Conservation (phyloP, 768 basidiomycete species). For the Psilocybe cubensis region DNA sequence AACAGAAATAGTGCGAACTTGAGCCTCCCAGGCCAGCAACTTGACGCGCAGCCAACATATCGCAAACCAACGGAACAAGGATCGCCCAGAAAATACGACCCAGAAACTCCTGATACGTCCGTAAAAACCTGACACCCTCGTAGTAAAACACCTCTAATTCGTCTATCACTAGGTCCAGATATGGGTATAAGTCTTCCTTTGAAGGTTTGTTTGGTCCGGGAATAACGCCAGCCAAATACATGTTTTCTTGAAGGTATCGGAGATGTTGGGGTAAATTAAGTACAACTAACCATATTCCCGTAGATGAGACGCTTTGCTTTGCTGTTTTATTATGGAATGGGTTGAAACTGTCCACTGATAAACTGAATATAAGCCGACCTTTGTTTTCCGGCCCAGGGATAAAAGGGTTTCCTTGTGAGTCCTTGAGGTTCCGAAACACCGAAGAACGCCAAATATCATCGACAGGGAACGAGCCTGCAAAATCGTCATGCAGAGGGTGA, state of each 20-base stretch:
- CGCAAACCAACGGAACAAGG: too few species aligned
- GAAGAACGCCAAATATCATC: too few species aligned
- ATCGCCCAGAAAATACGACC: slow-evolving; percentile 32
- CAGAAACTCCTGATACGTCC: slow-evolving; percentile 13
- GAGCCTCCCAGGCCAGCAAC: slow-evolving; percentile 24
- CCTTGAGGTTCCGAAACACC: not conserved
- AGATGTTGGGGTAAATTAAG: slow-evolving; percentile 46
- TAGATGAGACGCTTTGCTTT: slow-evolving; percentile 23
- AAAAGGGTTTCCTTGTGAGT: not conserved
- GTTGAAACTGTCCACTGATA: slow-evolving; percentile 30
- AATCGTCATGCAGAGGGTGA: slow-evolving; percentile 20
- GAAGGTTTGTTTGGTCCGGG: slow-evolving; percentile 42
- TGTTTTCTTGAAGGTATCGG: slow-evolving; percentile 42
- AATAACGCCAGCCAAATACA: slow-evolving; percentile 45
- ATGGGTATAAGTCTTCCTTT: too few species aligned
- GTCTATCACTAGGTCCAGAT: too few species aligned
- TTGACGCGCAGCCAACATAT: slow-evolving; percentile 33
- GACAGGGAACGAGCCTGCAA: too few species aligned
- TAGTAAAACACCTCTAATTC: not conserved
- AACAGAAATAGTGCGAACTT: slow-evolving; percentile 23
- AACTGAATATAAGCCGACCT: slow-evolving; percentile 24
- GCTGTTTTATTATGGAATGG: slow-evolving; percentile 29
- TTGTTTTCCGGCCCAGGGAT: slow-evolving; percentile 1
- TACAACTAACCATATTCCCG: slow-evolving; percentile 28
- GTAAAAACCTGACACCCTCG: too few species aligned